Base-by-base conservation (phyloP, 1,284 basidiomycete genomes). In the Xerocomus amazonicus region DNA sequence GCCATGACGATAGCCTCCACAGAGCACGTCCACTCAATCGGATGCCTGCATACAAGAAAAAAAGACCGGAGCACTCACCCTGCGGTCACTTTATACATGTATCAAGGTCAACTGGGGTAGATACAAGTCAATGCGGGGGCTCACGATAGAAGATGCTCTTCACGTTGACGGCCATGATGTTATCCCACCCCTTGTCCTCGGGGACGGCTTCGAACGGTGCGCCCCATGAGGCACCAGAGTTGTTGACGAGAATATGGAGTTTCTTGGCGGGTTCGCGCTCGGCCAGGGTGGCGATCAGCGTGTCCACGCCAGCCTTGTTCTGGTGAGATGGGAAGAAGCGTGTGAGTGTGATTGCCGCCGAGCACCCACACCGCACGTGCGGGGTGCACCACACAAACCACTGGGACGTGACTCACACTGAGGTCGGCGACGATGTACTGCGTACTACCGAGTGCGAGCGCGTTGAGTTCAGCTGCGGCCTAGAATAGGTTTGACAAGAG, bases 121-220 rank as follows among this genome's bases (percentile, higher is more conserved):
- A 23, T 23, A 23, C 19, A 23, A n/a, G 33, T 19, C 12, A 31
- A 10, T 1, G 14, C 13, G 3, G 4, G 70, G 6, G 16, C 83
- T 50, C 50, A 89, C 87, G 73, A 67, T 90, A 92, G 60, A 89
- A 92, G 34, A 87, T 74, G 55, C 83, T 81, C 73, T 92, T 92
- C 42, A 91, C 84, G 58, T 92, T 92, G 44, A 90, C 76, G 14
- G 80, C 79, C 66, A 91, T 79, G 32, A 92, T 73, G 32, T 84
- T 82, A 60, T 94, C 90, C 92, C 92, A 94, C 1, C 92, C 91
- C 53, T 80, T 83, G 54, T 80, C 79, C 64, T 88, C 86, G 0
- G 90, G 89, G 55, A 91, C 84, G 59, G 87, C 77, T 19, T 80
- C 72, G 63, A 79, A 87, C 1, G 81, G 77, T 2, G 84, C 85